Evolutionary conservation across 2,329 filamentous ascomycete genomes (phyloP), one percentile per base, ranked within the genome.

Genomic region (Paraconiothyrium brasiliense): DNA sequence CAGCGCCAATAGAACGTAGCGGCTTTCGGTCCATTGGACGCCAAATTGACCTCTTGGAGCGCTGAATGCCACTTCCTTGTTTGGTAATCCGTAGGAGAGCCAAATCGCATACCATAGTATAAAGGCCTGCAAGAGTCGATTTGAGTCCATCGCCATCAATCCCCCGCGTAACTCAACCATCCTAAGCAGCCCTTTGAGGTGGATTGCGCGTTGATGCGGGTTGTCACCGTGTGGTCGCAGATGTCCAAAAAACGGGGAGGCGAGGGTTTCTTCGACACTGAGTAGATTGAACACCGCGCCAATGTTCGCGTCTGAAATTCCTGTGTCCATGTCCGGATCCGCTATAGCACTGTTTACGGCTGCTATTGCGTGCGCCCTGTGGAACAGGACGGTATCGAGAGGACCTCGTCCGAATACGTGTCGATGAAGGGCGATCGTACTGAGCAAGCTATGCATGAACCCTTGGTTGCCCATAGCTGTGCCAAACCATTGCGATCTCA

Each of bases 381-480:
- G 75, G 59, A 73, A 68, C 27, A 76, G 59, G 54, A 78, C 73
- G 16, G 67, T 71, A 20, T 73, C 66, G 24, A 75, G 68, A 30
- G 67, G 71, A 20, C 73, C 73, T 70, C 69, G 70, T 13, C 74
- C 76, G 44, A 73, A 63, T 27, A 77, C 67, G 57, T 71, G 78
- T 14, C 70, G 66, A 56, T 79, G 77, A 51, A 78, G 55, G 16
- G 77, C 76, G 46, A 69, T 66, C 16, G 75, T 76, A 50, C 74
- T 74, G 7, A 79, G 72, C 63, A 79, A 65, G 63, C 76, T 78
- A 51, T 79, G 74, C 76, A 79, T 78, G 59, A 79, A 79, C n/a
- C 73, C 76, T 49, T 60, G 39, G 61, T 77, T 75, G 44, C 65
- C 66, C 47, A 77, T 66, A 10, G 77, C 77, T 20, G 71, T 77